These are phyloP conservation scores for Aureobasidium melanogenum DNA, from an alignment of 2,329 filamentous ascomycete genomes.

Conservation along the genomic window DNA sequence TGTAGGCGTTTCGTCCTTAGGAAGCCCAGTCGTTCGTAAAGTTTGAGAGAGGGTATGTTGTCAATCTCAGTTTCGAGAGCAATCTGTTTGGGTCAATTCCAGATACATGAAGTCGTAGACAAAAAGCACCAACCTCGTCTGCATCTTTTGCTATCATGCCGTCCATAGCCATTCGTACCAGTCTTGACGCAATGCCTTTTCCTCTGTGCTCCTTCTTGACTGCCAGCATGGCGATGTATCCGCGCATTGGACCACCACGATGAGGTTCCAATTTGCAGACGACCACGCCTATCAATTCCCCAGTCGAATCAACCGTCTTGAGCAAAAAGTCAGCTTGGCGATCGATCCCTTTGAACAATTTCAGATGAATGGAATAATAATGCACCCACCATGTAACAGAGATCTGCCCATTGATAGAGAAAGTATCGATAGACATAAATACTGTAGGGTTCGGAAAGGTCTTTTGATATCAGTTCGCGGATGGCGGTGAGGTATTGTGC, in stretches of 20 bases:
- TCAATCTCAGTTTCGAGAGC: constrained; percentile 94
- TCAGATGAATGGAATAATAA: constrained; percentile 12
- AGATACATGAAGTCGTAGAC: too few species aligned
- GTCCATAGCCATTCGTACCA: constrained; percentile 86
- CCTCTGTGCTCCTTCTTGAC: constrained; percentile 72
- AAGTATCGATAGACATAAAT: constrained; percentile 99
- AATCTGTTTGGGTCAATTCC: constrained; percentile 39
- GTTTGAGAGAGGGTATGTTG: constrained; percentile 78
- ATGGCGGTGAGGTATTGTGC: constrained; percentile 71
- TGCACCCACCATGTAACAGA: constrained; percentile 77
- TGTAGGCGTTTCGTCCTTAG: constrained; percentile 86
- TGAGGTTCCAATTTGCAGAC: constrained; percentile 92
- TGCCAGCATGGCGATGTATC: constrained; percentile 99
- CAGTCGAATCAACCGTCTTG: constrained; percentile 13
- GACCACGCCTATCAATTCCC: constrained; percentile 75
- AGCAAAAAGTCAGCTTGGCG: background rate
- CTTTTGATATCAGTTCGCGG: constrained; percentile 85
- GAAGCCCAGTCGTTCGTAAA: constrained; percentile 91
- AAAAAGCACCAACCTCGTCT: constrained; percentile 54
- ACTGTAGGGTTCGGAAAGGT: constrained; percentile 95
- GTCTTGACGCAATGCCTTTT: constrained; percentile 71
- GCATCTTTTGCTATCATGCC: constrained; percentile 77
- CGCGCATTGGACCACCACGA: constrained; percentile 73
- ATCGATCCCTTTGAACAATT: background rate
- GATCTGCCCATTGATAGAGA: constrained; percentile 89